Evolutionary conservation across 2,329 filamentous ascomycete species (phyloP).

Genomic region (Metarhizium sp.): DNA sequence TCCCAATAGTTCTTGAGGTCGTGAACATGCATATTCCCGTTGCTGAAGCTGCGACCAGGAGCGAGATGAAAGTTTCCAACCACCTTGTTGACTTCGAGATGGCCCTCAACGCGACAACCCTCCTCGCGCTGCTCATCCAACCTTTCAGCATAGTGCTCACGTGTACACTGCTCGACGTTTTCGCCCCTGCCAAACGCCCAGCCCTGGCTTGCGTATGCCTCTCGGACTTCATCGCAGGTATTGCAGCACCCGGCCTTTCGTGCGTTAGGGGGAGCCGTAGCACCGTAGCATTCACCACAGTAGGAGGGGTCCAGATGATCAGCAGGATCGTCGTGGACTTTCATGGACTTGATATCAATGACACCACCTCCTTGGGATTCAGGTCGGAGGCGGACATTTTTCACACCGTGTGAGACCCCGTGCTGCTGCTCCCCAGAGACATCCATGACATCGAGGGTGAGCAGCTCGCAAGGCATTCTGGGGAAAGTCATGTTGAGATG

Average conservation of each 20-base stretch:
- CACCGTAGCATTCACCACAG: slow-evolving; percentile 91
- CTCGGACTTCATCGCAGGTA: slow-evolving; percentile 91
- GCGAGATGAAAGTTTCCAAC: slow-evolving; percentile 98
- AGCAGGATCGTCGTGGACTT: slow-evolving; percentile 57
- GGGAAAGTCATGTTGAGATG: slow-evolving; percentile 97
- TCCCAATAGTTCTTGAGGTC: slow-evolving; percentile 95
- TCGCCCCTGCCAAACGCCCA: slow-evolving; percentile 95
- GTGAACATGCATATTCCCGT: slow-evolving; percentile 94
- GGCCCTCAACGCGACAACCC: slow-evolving; percentile 89
- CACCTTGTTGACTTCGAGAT: slow-evolving; percentile 93
- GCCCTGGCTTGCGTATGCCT: slow-evolving; percentile 80
- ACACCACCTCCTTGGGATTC: slow-evolving; percentile 64
- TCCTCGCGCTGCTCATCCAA: slow-evolving; percentile 82
- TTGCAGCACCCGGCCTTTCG: slow-evolving; percentile 87
- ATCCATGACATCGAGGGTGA: slow-evolving; percentile 98
- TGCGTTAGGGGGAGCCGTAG: slow-evolving; percentile 59
- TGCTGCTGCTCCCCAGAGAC: slow-evolving; percentile 95
- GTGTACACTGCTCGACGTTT: slow-evolving; percentile 86
- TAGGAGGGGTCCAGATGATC: slow-evolving; percentile 82
- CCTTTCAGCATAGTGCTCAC: slow-evolving; percentile 87
- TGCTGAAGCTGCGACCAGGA: slow-evolving; percentile 90
- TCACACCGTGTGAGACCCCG: slow-evolving; percentile 84
- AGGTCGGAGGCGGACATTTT: slow-evolving; percentile 75
- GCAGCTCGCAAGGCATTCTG: slow-evolving; percentile 82
- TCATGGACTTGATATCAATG: slow-evolving; percentile 60